Evolutionary conservation across 2,329 filamentous ascomycete species (phyloP).

Genomic region (Xenoacremonium recifei): DNA sequence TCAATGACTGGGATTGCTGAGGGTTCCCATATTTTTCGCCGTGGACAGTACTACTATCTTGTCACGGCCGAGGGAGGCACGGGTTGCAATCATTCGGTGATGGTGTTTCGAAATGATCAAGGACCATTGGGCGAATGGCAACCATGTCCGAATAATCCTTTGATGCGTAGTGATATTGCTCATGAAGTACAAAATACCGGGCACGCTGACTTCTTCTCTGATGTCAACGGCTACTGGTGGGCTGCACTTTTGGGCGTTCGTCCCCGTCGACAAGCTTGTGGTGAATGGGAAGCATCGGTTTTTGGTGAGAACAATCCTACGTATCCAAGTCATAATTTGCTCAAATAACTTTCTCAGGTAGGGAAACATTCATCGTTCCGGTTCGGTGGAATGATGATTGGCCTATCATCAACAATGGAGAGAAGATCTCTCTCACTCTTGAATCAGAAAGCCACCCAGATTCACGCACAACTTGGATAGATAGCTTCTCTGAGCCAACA

Average conservation of each 20-base stretch:
- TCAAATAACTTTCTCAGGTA: conserved; percentile 18
- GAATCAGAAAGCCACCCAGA: not conserved
- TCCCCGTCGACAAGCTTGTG: conserved; percentile 8
- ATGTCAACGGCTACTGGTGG: conserved; percentile 22
- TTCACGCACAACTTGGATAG: conserved; percentile 11
- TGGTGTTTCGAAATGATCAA: conserved; percentile 45
- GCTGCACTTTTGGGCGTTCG: conserved; percentile 20
- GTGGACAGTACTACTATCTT: conserved; percentile 22
- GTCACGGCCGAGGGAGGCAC: conserved; percentile 25
- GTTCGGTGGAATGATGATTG: conserved; percentile 24
- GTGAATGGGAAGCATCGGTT: conserved; percentile 20
- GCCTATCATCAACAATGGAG: conserved; percentile 22
- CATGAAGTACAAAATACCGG: conserved; percentile 46
- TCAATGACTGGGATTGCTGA: conserved; percentile 41
- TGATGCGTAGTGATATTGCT: conserved; percentile 39
- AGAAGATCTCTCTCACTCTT: conserved; percentile 18
- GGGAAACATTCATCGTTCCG: conserved; percentile 24
- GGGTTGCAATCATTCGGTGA: conserved; percentile 47
- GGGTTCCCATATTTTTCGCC: conserved; percentile 31
- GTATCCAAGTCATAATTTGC: not conserved
- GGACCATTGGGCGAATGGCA: conserved; percentile 50
- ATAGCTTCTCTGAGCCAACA: conserved; percentile 12
- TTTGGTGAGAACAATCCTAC: conserved; percentile 1
- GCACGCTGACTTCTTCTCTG: conserved; percentile 23
- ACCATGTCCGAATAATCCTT: conserved; percentile 25